Evolutionary conservation across 2,329 filamentous ascomycete genomes (phyloP), one percentile per base, ranked within the genome.

Genomic region (Hansfordia pulvinata): DNA sequence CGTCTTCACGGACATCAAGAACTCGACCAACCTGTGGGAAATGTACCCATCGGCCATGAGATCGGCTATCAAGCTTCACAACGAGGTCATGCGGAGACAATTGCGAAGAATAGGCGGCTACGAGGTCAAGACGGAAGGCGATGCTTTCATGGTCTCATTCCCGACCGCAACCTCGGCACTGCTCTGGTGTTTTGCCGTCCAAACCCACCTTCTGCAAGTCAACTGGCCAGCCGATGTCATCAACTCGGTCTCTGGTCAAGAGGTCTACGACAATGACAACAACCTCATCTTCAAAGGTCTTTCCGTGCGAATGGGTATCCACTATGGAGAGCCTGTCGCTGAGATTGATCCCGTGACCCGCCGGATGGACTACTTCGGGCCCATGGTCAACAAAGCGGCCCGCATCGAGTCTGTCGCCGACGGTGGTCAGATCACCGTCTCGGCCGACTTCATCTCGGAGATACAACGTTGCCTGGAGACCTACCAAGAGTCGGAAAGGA

Each of bases 121-220:
- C 46, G 90, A 98, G 56, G 90, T 98, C 52, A 98, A 98, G 64
- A 98, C 90, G 11, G 90, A 98, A 82, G 90, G 90, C 39, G 90
- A 98, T 54, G 90, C 90, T 7, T 98, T 98, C 46, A 96, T 98
- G 86, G 90, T 98, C 17, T 93, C 88, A 8, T 98, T 98, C 53
- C 83, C 86, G 2, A 96, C 90, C 1, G 85, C 90, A 3, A 96
- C 90, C 2, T 90, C 86, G 7, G 90, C 90, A 5, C 58, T 98
- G 25, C 65, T 98, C 6, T 98, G 90, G 90, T 92, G 80, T 41
- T 98, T 98, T 55, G 83, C 85, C 13, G 86, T 94, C 16, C 90
- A 98, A 51, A 77, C 76, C 38, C 70, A 79, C 43, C 69, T 98
- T 4, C 69, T 98, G 2, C 82, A 93, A 37, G 82, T 92, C 12